Evolutionary conservation across 441 rosid genomes (phyloP), one percentile per base, ranked within the genome.

Genomic region (Breynia disticha): DNA sequence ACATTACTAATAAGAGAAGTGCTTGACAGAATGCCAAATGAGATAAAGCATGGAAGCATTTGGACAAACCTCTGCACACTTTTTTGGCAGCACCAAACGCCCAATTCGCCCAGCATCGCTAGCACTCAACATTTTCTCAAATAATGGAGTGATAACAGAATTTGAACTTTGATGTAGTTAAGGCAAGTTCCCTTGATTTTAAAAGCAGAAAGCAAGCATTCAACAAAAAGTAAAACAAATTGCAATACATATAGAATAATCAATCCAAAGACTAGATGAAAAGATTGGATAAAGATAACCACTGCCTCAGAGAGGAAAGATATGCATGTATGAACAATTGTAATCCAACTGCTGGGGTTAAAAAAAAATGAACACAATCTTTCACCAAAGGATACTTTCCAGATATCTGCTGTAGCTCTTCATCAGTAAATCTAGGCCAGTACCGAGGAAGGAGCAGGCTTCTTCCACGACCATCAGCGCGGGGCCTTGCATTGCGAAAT

Each of bases 111-210:
- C 97, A 28, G 96, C 84, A 85, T 94, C 99, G 69, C 94, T 94
- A 55, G 86, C 95, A 81, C 96, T 94, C 73, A 94, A 73, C 80
- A 80, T 83, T 83, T 94, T 94, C 85, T 94, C 99, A 52, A 94
- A 94, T 69, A 94, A 74, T 63, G 95, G 95, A 63, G 84, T 87
- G 59, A 84, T 85, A 47, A 78, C 70, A 52, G 89, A 76, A 72
- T 87, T 82, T 60, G 99, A 75, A 69, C 99, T 94, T 73, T 21
- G 42, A 73, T 19, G 63, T 66, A 21, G 86, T 89, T 71, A 94
- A 94, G 97, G 77, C n/a, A n/a, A n/a, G n/a, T n/a, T n/a, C 48
- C 60, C 46, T 11, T 13, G 57, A 38, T 16, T 7, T 16, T 37
- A 13, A 39, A 46, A 55, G 17, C n/a, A 32, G 41, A 24, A 16